Conservation (phyloP, 345 rosid genomes). For the Ceriops tagal region DNA sequence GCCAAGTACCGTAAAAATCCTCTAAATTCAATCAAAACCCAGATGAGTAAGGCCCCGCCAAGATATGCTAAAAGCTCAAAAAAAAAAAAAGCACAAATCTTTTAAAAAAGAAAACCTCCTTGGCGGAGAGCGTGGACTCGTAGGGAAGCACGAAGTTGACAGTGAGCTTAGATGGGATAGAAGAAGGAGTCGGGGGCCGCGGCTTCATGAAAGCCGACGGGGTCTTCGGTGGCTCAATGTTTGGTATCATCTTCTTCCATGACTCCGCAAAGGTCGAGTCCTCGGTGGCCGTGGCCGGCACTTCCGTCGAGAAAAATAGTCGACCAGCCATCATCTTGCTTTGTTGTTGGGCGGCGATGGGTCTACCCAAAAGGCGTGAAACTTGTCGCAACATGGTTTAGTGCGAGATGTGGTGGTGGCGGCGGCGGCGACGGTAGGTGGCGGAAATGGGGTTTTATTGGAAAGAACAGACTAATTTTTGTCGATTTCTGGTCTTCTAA, state of each 20-base stretch:
- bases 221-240: conserved; percentile 77
- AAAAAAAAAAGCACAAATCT: no score
- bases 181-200: conserved; percentile 46
- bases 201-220: conserved; percentile 70
- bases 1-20: background rate
- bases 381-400: conserved; percentile 20
- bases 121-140: conserved; percentile 25
- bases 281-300: conserved; percentile 39
- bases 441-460: background rate
- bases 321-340: conserved; percentile 20
- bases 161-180: conserved; percentile 75
- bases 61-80: background rate
- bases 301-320: conserved; percentile 42
- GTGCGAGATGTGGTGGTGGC: background rate
- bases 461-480: background rate
- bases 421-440: background rate
- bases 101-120: conserved; percentile 18
- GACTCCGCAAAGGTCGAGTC: conserved; percentile 53
- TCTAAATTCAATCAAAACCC: conserved; percentile 13
- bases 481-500: no score
- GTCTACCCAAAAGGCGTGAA: conserved; percentile 14
- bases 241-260: conserved; percentile 72
- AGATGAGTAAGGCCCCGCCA: background rate
- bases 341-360: conserved; percentile 1
- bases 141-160: conserved; percentile 82